phyloP scores from a whole-genome alignment of 1,284 basidiomycete genomes.

The Leccinum pseudoinsigne region DNA sequence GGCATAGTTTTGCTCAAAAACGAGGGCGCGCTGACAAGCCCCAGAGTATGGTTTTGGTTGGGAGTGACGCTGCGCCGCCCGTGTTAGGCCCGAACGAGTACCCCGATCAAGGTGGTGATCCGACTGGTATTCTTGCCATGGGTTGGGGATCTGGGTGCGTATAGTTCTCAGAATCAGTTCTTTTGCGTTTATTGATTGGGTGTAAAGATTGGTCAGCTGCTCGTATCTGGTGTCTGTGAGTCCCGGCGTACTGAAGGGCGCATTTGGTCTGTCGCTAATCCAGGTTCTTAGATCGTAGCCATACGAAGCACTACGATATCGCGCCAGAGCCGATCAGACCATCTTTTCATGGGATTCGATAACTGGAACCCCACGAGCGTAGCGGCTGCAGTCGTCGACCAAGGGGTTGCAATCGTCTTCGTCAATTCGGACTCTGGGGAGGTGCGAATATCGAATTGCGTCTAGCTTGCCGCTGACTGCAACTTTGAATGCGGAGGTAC shows the following conservation, averaged over 20 bases:
- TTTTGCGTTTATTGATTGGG: background rate
- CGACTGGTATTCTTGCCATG: constrained; percentile 56
- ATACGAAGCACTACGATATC: constrained; percentile 39
- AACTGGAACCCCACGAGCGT: constrained; percentile 34
- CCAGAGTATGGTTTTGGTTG: constrained; percentile 35
- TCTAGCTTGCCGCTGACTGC: constrained; percentile 1
- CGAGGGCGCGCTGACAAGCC: constrained; percentile 44
- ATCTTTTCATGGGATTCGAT: constrained; percentile 38
- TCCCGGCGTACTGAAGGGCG: no score
- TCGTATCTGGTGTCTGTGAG: constrained; percentile 39
- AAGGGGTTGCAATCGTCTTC: constrained; percentile 40
- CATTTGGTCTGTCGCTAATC: no score
- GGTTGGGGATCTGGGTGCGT: constrained; percentile 63
- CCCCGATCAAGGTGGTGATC: constrained; percentile 46
- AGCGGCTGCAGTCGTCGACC: constrained; percentile 27
- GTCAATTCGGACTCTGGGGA: constrained; percentile 43
- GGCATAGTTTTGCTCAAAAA: constrained; percentile 84
- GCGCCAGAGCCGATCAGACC: constrained; percentile 34
- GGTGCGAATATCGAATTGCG: constrained; percentile 13
- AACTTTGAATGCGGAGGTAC: constrained; percentile 38
- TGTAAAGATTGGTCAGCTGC: constrained; percentile 37
- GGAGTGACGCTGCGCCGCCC: constrained; percentile 58
- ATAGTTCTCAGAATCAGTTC: background rate
- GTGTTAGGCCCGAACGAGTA: constrained; percentile 58
- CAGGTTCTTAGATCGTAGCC: constrained; percentile 21